Evolutionary conservation across 164 flowering plant species (phyloP), one percentile per base, ranked within the genome.

Genomic region (Santalum album): DNA sequence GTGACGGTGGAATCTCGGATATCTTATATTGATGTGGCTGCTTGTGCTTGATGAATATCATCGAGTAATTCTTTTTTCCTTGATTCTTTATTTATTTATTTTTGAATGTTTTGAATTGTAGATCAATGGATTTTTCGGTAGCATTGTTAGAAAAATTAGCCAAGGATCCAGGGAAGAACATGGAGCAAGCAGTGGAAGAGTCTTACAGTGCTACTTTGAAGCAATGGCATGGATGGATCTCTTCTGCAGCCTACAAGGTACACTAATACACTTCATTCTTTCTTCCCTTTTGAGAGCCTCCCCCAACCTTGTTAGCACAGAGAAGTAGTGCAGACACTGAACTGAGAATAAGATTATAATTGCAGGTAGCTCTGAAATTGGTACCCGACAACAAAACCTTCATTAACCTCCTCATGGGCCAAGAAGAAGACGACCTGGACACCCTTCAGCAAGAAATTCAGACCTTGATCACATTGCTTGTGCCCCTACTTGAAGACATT

Each of bases 181-280:
- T 85, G 78, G 83, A 71, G 42, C 63, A 78, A 61, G 83, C 70
- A 14, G 86, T 90, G 45, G 89, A 87, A 66, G 88, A 81, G 34
- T 67, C 94, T 1, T 90, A 90, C 53, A 59, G 54, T 27, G 20
- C 52, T n/a, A 75, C 90, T 39, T 68, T 90, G 53, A 87, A 81
- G 58, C 97, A 87, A 38, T 87, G 94, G 90, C 97, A 90, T 73
- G 84, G 94, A 29, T 90, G 97, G 97, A 90, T 90, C 56, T 77
- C 95, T 16, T 67, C 87, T 1, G 86, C 95, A 45, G 97, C 97
- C 38, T 84, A 69, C 60, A 81, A 65, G 68, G 97, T 84, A 75
- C 56, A 7, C 16, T 6, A 16, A 11, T 6, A 2, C 17, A 14
- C 49, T 40, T 42, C 5, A 12, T 52, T n/a, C 7, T 42, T 51